Percentiles rank a stretch among this genome's conserved stretches.
Conservation (phyloP, 495 filamentous ascomycete genomes). For the Elaphomyces granulatus region DNA sequence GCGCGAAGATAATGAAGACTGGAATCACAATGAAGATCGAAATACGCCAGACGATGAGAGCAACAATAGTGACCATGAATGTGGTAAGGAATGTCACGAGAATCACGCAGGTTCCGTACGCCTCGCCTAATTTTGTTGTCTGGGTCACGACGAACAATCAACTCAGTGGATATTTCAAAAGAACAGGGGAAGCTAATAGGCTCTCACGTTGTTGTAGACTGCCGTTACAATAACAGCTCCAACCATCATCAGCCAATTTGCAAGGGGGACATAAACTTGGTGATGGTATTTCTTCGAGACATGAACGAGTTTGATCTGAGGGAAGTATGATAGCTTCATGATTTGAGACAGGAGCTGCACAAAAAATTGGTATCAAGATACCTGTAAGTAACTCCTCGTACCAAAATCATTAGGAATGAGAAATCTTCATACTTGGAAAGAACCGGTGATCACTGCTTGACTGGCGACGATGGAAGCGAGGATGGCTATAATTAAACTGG, state of each 20-base stretch:
- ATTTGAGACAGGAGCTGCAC: slow-evolving; percentile 50
- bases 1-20: slow-evolving; percentile 46
- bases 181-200: too few relatives aligned
- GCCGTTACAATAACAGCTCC: slow-evolving; percentile 60
- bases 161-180: too few relatives aligned
- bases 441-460: slow-evolving; percentile 64
- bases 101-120: slow-evolving; percentile 55
- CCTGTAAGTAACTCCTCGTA: too few relatives aligned
- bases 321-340: slow-evolving; percentile 62
- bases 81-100: slow-evolving; percentile 64
- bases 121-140: slow-evolving; percentile 34
- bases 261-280: slow-evolving; percentile 56
- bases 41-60: slow-evolving; percentile 52
- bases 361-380: neutral
- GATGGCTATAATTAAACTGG: slow-evolving; percentile 48
- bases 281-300: slow-evolving; percentile 51
- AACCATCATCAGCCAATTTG: slow-evolving; percentile 61
- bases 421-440: slow-evolving; percentile 34
- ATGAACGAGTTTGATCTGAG: slow-evolving; percentile 54
- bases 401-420: neutral
- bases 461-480: slow-evolving; percentile 61
- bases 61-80: slow-evolving; percentile 50
- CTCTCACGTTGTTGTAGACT: slow-evolving; percentile 51
- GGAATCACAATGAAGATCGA: slow-evolving; percentile 40
- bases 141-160: slow-evolving; percentile 6